These are phyloP conservation scores for Solanum virginianum DNA, from an alignment of 257 asterid genomes.

Conservation along the genomic window DNA sequence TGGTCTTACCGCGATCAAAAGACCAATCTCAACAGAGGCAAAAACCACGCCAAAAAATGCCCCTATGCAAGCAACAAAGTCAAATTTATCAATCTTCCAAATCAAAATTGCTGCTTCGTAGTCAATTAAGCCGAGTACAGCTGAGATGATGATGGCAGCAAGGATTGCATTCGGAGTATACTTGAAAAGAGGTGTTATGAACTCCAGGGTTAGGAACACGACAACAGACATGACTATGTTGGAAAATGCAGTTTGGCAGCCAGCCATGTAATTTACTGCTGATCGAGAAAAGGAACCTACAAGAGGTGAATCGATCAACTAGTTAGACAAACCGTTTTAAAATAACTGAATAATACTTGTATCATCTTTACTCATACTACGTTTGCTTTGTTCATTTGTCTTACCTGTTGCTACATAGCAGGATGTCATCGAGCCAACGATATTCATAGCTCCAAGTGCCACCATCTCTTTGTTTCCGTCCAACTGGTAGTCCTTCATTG, in stretches of 20 bases:
- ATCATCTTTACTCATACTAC: too few species aligned
- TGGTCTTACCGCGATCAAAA: constrained; percentile 60
- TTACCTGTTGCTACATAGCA: constrained; percentile 91
- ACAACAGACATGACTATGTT: constrained; percentile 78
- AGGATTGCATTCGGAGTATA: constrained; percentile 90
- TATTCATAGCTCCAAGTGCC: constrained; percentile 88
- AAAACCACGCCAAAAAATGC: constrained; percentile 88
- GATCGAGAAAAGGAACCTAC: constrained; percentile 93
- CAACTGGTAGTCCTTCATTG: constrained; percentile 82
- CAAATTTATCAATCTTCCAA: constrained; percentile 85
- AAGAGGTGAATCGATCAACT: background rate
- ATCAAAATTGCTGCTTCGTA: constrained; percentile 61
- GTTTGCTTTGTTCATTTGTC: background rate
- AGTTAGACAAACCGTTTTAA: background rate
- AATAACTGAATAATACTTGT: background rate
- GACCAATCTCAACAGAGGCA: constrained; percentile 68
- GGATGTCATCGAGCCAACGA: constrained; percentile 88
- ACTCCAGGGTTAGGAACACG: constrained; percentile 57
- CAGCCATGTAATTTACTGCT: constrained; percentile 92
- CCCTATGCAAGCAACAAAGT: constrained; percentile 86
- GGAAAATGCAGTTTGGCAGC: constrained; percentile 83
- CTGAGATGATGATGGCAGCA: constrained; percentile 83
- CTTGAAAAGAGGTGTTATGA: constrained; percentile 74
- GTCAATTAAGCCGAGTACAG: constrained; percentile 77
- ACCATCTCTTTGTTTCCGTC: constrained; percentile 96